Evolutionary conservation across 164 flowering plant species (phyloP).

Genomic region (Dillenia turbinata): DNA sequence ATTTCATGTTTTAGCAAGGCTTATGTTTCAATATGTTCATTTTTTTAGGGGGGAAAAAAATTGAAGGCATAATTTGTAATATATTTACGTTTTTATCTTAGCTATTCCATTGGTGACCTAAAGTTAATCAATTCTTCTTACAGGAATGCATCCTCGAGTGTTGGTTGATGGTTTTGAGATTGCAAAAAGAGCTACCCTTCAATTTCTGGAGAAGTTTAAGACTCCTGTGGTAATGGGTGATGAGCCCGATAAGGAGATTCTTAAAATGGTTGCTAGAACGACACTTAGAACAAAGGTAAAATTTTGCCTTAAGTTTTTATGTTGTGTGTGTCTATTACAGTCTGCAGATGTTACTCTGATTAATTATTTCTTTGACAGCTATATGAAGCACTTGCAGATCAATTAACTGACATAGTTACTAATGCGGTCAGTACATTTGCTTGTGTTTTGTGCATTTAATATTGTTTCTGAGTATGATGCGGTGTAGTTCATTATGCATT

Average conservation of each 20-base stretch:
- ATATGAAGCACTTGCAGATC: slow-evolving; percentile 93
- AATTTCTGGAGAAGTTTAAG: slow-evolving; percentile 90
- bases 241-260: slow-evolving; percentile 89
- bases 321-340: background rate
- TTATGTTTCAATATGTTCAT: too few species aligned
- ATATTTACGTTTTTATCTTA: too few species aligned
- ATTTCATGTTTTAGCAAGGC: too few species aligned
- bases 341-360: background rate
- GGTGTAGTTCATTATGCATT: too few species aligned
- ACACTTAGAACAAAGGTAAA: slow-evolving; percentile 89
- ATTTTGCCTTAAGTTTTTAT: background rate
- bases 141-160: slow-evolving; percentile 99
- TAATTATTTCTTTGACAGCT: slow-evolving; percentile 38
- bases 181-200: slow-evolving; percentile 93
- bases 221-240: slow-evolving; percentile 88
- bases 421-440: slow-evolving; percentile 63
- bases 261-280: slow-evolving; percentile 98
- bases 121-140: slow-evolving; percentile 2
- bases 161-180: slow-evolving; percentile 99
- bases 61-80: too few species aligned
- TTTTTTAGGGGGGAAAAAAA: too few species aligned
- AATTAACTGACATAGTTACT: slow-evolving; percentile 88
- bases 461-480: too few species aligned
- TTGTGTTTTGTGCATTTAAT: background rate
- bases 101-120: too few species aligned